phyloP scores from a whole-genome alignment of 164 flowering plant genomes.

The Berberis vulgaris region DNA sequence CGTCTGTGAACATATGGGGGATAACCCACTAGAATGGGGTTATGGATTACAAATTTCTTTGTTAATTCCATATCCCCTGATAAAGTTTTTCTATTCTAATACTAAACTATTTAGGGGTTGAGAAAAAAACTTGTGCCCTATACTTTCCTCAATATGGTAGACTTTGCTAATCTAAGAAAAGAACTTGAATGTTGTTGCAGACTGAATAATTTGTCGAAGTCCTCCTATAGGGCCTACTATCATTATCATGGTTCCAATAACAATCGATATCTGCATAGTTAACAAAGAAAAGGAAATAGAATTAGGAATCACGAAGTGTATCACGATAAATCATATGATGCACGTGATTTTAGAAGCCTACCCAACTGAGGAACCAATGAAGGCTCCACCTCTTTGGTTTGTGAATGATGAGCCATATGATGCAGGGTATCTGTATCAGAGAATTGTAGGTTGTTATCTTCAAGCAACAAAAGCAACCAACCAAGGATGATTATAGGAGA shows the following conservation, averaged over 20 bases:
- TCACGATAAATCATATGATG: not conserved
- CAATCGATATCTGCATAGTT: slow-evolving; percentile 20
- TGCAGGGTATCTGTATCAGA: slow-evolving; percentile 23
- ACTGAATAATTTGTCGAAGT: slow-evolving; percentile 14
- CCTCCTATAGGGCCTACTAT: slow-evolving; percentile 29
- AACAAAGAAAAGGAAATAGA: slow-evolving; percentile 2
- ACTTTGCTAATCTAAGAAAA: slow-evolving; percentile 13
- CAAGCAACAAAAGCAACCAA: too few species aligned
- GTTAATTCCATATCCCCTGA: too few species aligned
- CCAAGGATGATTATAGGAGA: not conserved
- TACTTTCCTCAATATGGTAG: too few species aligned
- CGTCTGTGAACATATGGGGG: too few species aligned
- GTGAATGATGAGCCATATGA: slow-evolving; percentile 23
- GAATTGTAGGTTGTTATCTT: too few species aligned
- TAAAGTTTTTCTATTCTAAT: too few species aligned
- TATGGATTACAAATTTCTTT: too few species aligned
- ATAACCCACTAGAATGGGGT: too few species aligned
- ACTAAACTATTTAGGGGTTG: too few species aligned
- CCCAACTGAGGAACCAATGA: slow-evolving; percentile 26
- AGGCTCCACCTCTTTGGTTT: slow-evolving; percentile 22
- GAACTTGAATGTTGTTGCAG: slow-evolving; percentile 19
- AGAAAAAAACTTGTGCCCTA: too few species aligned
- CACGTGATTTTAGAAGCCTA: not conserved
- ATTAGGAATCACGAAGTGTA: not conserved
- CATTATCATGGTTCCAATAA: slow-evolving; percentile 18